Evolutionary conservation across 2,329 filamentous ascomycete genomes (phyloP).

Genomic region (Setomelanomma holmii): DNA sequence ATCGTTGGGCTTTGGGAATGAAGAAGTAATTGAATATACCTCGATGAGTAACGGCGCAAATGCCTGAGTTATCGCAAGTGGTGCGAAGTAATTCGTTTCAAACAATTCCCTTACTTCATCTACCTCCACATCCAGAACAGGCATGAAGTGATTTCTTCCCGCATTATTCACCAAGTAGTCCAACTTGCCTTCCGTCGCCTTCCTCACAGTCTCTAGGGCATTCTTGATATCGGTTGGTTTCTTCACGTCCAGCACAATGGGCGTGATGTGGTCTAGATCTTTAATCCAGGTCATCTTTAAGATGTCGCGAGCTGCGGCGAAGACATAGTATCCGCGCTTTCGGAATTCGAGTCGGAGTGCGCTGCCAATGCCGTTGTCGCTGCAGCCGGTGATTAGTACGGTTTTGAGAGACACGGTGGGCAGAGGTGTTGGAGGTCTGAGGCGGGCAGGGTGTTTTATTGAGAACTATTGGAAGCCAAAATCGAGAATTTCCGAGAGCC

Average conservation of each 20-base stretch:
- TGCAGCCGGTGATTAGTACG: not conserved
- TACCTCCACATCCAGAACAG: conserved; percentile 33
- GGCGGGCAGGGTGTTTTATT: no score
- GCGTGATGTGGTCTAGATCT: conserved; percentile 1
- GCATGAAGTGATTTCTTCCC: conserved; percentile 40
- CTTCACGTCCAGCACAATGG: conserved; percentile 58
- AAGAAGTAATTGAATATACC: no score
- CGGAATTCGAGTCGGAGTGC: not conserved
- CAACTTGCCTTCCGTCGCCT: conserved; percentile 8
- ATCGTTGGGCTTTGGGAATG: no score
- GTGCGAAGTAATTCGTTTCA: conserved; percentile 50
- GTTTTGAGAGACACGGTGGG: no score
- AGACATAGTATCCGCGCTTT: conserved; percentile 46
- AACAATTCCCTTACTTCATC: conserved; percentile 6
- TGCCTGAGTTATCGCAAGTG: conserved; percentile 45
- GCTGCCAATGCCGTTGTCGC: not conserved
- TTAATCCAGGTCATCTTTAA: not conserved
- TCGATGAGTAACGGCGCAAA: conserved; percentile 39
- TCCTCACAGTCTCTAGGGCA: conserved; percentile 53
- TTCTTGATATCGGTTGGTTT: conserved; percentile 52
- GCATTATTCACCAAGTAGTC: conserved; percentile 52
- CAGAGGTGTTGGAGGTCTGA: no score
- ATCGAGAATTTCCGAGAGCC: no score
- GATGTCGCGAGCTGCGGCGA: conserved; percentile 49
- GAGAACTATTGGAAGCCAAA: no score